Conservation (phyloP, 1,284 basidiomycete species). For the Volvariella volvacea region DNA sequence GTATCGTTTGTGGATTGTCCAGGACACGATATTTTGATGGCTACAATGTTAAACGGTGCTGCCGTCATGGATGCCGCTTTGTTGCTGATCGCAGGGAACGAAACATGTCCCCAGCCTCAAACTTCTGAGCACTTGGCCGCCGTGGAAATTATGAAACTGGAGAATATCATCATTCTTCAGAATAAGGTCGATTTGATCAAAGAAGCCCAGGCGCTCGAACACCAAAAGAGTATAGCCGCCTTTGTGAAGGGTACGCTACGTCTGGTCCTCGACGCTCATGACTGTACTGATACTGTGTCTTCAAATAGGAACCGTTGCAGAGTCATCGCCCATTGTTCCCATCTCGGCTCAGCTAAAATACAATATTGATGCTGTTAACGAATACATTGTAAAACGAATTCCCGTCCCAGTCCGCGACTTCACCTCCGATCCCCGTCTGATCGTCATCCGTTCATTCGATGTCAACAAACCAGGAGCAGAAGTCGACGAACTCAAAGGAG, state of each 20-base stretch:
- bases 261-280: no score
- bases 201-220: constrained; percentile 86
- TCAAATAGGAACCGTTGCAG: constrained; percentile 85
- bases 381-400: constrained; percentile 97
- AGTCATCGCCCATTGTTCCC: constrained; percentile 95
- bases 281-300: background rate
- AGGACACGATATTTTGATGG: constrained; percentile 97
- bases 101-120: constrained; percentile 98
- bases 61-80: constrained; percentile 99
- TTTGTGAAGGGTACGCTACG: constrained; percentile 90
- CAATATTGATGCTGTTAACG: constrained; percentile 99
- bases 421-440: constrained; percentile 84
- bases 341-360: constrained; percentile 98
- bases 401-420: constrained; percentile 95
- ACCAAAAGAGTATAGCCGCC: constrained; percentile 87
- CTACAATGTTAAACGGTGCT: constrained; percentile 99
- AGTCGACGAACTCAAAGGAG: constrained; percentile 95
- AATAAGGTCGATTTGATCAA: constrained; percentile 97
- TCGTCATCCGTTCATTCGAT: constrained; percentile 99
- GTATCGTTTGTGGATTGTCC: constrained; percentile 98
- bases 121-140: constrained; percentile 98
- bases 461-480: constrained; percentile 99
- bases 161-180: constrained; percentile 97
- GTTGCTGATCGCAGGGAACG: constrained; percentile 93
- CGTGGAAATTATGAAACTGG: constrained; percentile 98